phyloP scores from a whole-genome alignment of 108 stramenopile species.

The Skeletonema tropicum region DNA sequence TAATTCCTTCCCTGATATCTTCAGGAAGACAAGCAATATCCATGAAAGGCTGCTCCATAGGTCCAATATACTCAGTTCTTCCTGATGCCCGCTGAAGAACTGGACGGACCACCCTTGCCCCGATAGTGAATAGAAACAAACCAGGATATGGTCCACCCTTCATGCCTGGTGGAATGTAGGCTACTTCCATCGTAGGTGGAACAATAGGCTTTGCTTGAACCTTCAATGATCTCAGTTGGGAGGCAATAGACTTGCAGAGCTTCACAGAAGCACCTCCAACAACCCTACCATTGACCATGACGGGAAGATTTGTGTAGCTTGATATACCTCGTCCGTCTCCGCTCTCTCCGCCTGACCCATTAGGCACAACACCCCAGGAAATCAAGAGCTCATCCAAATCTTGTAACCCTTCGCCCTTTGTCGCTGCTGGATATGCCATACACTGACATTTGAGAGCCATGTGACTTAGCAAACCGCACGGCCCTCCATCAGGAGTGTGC shows the following conservation, averaged over 20 bases:
- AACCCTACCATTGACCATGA: conserved; percentile 81
- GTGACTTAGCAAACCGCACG: conserved; percentile 98
- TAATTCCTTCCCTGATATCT: conserved; percentile 87
- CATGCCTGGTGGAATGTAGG: conserved; percentile 71
- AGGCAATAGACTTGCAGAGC: conserved; percentile 71
- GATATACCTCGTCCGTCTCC: conserved; percentile 70
- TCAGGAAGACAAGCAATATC: conserved; percentile 94
- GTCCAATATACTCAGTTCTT: conserved; percentile 91
- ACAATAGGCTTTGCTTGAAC: conserved; percentile 61
- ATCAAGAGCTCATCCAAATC: conserved; percentile 73
- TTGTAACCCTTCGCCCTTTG: conserved; percentile 45
- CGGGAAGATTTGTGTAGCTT: conserved; percentile 61
- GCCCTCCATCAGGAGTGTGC: conserved; percentile 99
- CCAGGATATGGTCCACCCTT: conserved; percentile 93
- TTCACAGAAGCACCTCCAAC: conserved; percentile 65
- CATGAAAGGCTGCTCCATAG: conserved; percentile 97
- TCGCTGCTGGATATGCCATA: conserved; percentile 67
- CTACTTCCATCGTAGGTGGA: conserved; percentile 78
- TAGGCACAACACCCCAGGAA: conserved; percentile 68
- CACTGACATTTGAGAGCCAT: conserved; percentile 80
- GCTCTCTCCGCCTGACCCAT: conserved; percentile 64
- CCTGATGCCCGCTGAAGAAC: conserved; percentile 90
- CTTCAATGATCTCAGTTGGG: conserved; percentile 73
- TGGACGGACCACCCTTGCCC: conserved; percentile 91
- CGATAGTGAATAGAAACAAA: conserved; percentile 87